Evolutionary conservation across 768 basidiomycete genomes (phyloP).

Genomic region (Kwoniella newhampshirensis): DNA sequence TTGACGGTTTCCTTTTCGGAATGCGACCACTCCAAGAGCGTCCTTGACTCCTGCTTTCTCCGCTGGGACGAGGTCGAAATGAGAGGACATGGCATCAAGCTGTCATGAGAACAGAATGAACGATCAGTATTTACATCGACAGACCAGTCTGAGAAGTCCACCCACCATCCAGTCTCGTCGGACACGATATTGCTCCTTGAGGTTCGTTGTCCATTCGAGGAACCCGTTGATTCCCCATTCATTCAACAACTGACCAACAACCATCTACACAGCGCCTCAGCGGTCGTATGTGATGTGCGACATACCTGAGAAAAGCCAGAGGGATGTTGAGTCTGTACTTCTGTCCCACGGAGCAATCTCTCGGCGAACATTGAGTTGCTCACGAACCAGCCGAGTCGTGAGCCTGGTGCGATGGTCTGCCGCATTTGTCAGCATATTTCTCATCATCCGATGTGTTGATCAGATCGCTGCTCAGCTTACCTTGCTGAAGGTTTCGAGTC

Average conservation of each 20-base stretch:
- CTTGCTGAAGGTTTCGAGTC: constrained; percentile 59
- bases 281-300: background rate
- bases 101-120: too few relatives aligned
- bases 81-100: constrained; percentile 3
- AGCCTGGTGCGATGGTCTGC: constrained; percentile 72
- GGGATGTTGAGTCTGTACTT: constrained; percentile 66
- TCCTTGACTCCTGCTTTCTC: background rate
- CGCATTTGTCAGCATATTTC: background rate
- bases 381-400: constrained; percentile 72
- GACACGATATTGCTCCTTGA: constrained; percentile 37
- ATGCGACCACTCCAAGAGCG: constrained; percentile 14
- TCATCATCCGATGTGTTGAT: background rate
- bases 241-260: constrained; percentile 64
- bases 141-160: background rate
- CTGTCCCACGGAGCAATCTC: constrained; percentile 64
- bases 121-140: background rate
- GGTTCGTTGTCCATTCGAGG: constrained; percentile 71
- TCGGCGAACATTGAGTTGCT: constrained; percentile 71
- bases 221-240: constrained; percentile 68
- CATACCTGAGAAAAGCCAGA: constrained; percentile 63
- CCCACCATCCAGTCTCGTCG: constrained; percentile 34
- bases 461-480: background rate
- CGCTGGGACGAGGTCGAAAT: constrained; percentile 11
- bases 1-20: constrained; percentile 18
- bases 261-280: constrained; percentile 10